Conservation (phyloP, 2,329 filamentous ascomycete species). For the Aspergillus tubingensis region DNA sequence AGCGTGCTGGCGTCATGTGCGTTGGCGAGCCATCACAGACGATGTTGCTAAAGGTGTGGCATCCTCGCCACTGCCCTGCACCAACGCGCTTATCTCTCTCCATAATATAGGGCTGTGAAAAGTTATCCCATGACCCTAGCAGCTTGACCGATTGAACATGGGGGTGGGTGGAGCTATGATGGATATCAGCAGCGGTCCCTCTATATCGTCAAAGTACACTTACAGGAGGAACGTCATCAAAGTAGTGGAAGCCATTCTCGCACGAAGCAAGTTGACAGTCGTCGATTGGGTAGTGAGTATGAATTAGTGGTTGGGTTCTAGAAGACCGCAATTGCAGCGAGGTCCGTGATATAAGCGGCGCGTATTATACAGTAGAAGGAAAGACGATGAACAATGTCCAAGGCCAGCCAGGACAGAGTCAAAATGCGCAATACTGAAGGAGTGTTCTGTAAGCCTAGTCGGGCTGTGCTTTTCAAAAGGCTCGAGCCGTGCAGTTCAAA, state of each 20-base stretch:
- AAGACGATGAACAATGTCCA: conserved; percentile 11
- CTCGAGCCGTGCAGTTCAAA: conserved; percentile 5
- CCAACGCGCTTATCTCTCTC: conserved; percentile 75
- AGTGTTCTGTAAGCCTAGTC: not conserved
- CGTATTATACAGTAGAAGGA: conserved; percentile 6
- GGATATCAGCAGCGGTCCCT: conserved; percentile 19
- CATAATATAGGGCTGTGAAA: conserved; percentile 75
- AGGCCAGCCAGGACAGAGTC: conserved; percentile 23
- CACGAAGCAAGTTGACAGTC: conserved; percentile 3
- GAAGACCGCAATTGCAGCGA: not conserved
- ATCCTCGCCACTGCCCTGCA: conserved; percentile 79
- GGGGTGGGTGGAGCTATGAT: conserved; percentile 38
- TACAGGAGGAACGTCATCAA: conserved; percentile 41
- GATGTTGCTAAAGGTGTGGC: conserved; percentile 82
- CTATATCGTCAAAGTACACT: conserved; percentile 18
- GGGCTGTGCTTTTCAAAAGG: conserved; percentile 1
- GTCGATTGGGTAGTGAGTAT: conserved; percentile 4
- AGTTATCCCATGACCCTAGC: conserved; percentile 95
- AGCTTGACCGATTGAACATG: conserved; percentile 67
- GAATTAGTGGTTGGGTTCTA: not conserved
- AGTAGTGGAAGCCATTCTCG: conserved; percentile 37
- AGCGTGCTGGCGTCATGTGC: conserved; percentile 58
- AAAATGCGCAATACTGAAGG: conserved; percentile 8
- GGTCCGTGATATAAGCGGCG: conserved; percentile 7
- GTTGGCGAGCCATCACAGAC: conserved; percentile 71